phyloP scores from a whole-genome alignment of 2,329 filamentous ascomycete species.

The Sporothrix brunneoviolacea region DNA sequence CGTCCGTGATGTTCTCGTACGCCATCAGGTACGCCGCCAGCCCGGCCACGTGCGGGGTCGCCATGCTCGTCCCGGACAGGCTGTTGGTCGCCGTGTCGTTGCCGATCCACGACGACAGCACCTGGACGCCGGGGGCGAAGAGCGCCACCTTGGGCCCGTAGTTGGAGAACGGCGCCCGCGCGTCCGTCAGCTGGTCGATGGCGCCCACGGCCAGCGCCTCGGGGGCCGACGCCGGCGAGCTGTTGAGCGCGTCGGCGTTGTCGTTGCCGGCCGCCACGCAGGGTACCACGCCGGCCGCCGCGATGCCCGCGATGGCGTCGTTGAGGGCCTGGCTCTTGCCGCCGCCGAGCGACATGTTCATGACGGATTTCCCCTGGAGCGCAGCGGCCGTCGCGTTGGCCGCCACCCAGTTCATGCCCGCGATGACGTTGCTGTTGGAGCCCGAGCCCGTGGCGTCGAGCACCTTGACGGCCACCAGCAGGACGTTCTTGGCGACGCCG shows the following conservation, averaged over 20 bases:
- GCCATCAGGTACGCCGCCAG: slow-evolving; percentile 22
- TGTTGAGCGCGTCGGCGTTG: slow-evolving; percentile 42
- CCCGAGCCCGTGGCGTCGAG: slow-evolving; percentile 44
- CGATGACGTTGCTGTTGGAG: slow-evolving; percentile 45
- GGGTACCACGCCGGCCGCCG: slow-evolving; percentile 45
- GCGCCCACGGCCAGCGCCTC: slow-evolving; percentile 55
- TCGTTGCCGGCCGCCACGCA: slow-evolving; percentile 58
- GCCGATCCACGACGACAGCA: slow-evolving; percentile 46
- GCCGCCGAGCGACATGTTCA: slow-evolving; percentile 59
- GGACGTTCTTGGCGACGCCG: slow-evolving; percentile 48
- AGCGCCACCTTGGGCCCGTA: slow-evolving; percentile 48
- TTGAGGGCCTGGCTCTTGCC: slow-evolving; percentile 44
- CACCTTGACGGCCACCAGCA: slow-evolving; percentile 55
- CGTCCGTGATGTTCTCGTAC: slow-evolving; percentile 31
- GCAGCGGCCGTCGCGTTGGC: slow-evolving; percentile 37
- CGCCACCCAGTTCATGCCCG: slow-evolving; percentile 52
- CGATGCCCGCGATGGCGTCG: slow-evolving; percentile 42
- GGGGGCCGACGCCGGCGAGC: slow-evolving; percentile 49
- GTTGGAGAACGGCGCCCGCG: slow-evolving; percentile 51
- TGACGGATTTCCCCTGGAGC: slow-evolving; percentile 46
- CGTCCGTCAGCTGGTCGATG: slow-evolving; percentile 44
- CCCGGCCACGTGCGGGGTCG: slow-evolving; percentile 20
- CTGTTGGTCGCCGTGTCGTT: slow-evolving; percentile 35
- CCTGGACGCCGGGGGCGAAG: slow-evolving; percentile 49
- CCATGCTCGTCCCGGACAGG: slow-evolving; percentile 21